Evolutionary conservation across 495 filamentous ascomycete genomes (phyloP).

Genomic region (Aspergillus avenaceus): DNA sequence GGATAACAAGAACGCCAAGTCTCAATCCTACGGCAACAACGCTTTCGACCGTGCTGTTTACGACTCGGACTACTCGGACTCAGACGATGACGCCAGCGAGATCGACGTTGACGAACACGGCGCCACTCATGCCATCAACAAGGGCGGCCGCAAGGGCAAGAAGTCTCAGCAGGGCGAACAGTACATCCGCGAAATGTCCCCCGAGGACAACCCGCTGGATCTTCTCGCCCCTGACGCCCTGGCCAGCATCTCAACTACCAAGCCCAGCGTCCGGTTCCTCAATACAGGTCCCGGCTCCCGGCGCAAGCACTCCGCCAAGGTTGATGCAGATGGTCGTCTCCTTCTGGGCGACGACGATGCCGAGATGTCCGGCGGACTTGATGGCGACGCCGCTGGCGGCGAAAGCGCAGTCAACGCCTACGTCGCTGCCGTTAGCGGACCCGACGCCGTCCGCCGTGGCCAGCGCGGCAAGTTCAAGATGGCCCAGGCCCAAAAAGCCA

Average conservation of each 20-base stretch:
- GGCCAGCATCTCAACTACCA: constrained; percentile 88
- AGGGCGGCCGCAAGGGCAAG: constrained; percentile 28
- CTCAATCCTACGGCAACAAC: constrained; percentile 59
- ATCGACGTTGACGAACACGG: constrained; percentile 48
- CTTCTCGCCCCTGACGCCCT: constrained; percentile 83
- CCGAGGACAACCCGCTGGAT: constrained; percentile 87
- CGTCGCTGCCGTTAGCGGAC: constrained; percentile 81
- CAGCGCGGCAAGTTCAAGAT: constrained; percentile 87
- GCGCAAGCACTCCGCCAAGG: constrained; percentile 57
- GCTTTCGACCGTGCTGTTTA: constrained; percentile 96
- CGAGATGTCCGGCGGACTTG: constrained; percentile 57
- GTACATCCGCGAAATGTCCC: constrained; percentile 82
- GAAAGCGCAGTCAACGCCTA: constrained; percentile 77
- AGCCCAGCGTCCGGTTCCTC: constrained; percentile 57
- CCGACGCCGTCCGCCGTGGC: constrained; percentile 76
- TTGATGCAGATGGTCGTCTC: constrained; percentile 83
- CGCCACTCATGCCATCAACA: constrained; percentile 30
- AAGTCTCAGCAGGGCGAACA: constrained; percentile 53
- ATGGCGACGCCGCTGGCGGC: constrained; percentile 37
- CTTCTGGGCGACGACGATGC: constrained; percentile 62
- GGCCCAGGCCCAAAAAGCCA: constrained; percentile 57
- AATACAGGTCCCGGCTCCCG: constrained; percentile 39
- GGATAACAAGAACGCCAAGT: constrained; percentile 19
- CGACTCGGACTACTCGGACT: constrained; percentile 76
- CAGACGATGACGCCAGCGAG: constrained; percentile 58